A percentile compares a stretch with the other conserved stretches of the same genome.
Conservation (phyloP, 2,329 filamentous ascomycete genomes). For the Ploettnerulaceae sp. region DNA sequence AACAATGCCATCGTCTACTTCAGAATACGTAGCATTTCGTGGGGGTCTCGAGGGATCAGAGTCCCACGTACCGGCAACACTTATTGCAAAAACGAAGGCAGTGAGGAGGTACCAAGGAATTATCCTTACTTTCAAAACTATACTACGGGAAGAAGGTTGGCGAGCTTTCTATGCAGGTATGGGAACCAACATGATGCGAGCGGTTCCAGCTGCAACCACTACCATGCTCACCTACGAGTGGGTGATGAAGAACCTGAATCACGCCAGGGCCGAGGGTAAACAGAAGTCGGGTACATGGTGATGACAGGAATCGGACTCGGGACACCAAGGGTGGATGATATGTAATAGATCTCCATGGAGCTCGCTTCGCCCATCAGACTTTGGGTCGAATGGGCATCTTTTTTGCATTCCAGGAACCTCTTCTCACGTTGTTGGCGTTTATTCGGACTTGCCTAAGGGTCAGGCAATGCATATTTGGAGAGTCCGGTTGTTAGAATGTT, state of each 20-base stretch:
- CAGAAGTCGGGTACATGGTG: conserved; percentile 21
- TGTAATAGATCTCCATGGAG: conserved; percentile 20
- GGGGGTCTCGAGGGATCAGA: conserved; percentile 28
- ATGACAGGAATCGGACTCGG: neutral
- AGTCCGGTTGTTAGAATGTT: neutral
- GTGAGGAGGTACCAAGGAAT: conserved; percentile 65
- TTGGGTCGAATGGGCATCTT: conserved; percentile 3
- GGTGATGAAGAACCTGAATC: conserved; percentile 37
- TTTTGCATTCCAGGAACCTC: conserved; percentile 15
- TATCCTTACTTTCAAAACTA: conserved; percentile 74
- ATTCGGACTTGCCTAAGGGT: neutral
- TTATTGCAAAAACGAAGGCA: conserved; percentile 30
- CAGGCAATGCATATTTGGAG: conserved; percentile 1
- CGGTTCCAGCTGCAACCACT: conserved; percentile 90
- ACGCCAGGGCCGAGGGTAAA: conserved; percentile 27
- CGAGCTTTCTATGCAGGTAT: conserved; percentile 94
- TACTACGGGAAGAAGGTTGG: conserved; percentile 90
- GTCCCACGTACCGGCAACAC: conserved; percentile 13
- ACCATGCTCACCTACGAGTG: conserved; percentile 98
- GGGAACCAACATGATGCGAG: conserved; percentile 95
- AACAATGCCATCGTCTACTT: conserved; percentile 48
- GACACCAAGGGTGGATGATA: conserved; percentile 8
- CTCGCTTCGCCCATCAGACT: neutral
- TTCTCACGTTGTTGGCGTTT: conserved; percentile 4
- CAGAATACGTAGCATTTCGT: conserved; percentile 47